Evolutionary conservation across 495 filamentous ascomycete species (phyloP).

Genomic region (Massariosphaeria phaeospora): DNA sequence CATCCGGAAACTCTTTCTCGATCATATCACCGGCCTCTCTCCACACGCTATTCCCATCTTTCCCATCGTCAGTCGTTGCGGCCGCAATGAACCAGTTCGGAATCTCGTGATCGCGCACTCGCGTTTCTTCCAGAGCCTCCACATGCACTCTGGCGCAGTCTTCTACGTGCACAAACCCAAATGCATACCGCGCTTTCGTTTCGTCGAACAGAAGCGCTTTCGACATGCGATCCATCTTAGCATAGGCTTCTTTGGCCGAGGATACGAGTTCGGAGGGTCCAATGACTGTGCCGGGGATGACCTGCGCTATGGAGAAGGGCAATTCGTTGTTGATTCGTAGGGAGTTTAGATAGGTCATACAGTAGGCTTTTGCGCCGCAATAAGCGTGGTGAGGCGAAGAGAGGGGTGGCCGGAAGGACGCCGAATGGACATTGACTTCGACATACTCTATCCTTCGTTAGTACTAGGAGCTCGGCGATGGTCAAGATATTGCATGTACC

Average conservation of each 20-base stretch:
- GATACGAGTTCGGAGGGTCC: constrained; percentile 16
- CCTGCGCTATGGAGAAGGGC: constrained; percentile 23
- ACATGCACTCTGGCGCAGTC: constrained; percentile 22
- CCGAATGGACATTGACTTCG: not conserved
- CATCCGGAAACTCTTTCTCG: constrained; percentile 1
- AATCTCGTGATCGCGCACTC: not conserved
- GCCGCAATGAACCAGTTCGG: constrained; percentile 23
- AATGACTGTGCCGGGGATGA: constrained; percentile 26
- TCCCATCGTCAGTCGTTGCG: not conserved
- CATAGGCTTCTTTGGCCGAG: not conserved
- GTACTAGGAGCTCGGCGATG: not conserved
- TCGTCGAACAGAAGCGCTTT: constrained; percentile 16
- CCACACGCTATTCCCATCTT: constrained; percentile 10
- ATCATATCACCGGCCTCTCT: constrained; percentile 4
- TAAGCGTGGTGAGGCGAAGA: constrained; percentile 22
- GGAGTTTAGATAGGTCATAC: constrained; percentile 17
- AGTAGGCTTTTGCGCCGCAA: constrained; percentile 23
- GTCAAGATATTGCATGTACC: not conserved
- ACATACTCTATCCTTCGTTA: constrained; percentile 12
- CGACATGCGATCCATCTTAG: constrained; percentile 18
- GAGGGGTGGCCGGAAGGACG: constrained; percentile 20
- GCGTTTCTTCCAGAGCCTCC: constrained; percentile 11
- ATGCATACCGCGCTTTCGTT: constrained; percentile 7
- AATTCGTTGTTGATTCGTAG: not conserved
- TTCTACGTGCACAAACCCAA: constrained; percentile 22